Base-by-base conservation (phyloP, 805 yeast genomes). In the Wickerhamiella galacta region DNA sequence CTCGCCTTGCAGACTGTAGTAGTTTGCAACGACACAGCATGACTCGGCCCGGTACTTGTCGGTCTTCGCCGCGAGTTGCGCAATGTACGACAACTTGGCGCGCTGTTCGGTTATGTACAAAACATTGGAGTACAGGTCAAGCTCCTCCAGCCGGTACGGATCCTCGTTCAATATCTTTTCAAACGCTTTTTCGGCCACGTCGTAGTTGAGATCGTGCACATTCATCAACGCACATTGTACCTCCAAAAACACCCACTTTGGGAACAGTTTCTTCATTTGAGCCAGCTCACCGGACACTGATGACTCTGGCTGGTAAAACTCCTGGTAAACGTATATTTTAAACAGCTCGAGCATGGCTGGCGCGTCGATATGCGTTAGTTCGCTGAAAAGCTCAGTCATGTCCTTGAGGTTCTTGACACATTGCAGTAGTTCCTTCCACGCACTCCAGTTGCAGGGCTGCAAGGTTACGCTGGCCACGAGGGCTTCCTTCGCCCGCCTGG, bases 111-210 rank as follows among this genome's bases (percentile, higher is more conserved):
- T 80, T 25, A 90, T 96, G 48, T 85, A 90, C 23, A 90, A 63
- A 52, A 90, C 80, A 53, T 90, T 87, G n/a, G 96, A 85, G 53
- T 80, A 90, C 0, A 79, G 71, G 50, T 90, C 98, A 60, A 90
- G 61, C 46, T 85, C 94, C 46, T 90, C 96, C 16, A 90, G 59
- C 29, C 95, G 59, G 42, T 78, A 68, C 0, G 96, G 96, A 52
- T 90, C 96, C 16, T 57, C 58, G 6, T 63, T 49, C 16, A 85
- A 55, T 1, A 90, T 68, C 28, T 70, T 67, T 49, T 87, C 95
- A 51, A 87, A 90, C 2, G 78, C 56, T 32, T 60, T 49, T 45
- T 82, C 95, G 0, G 95, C 83, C 32, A 72, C 75, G 18, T 61
- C 66, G 50, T 87, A 87, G 41, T 85, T 94, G 44, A 83, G 62